Percentiles rank a stretch among this genome's conserved stretches.
Conservation (phyloP, 257 asterid genomes). For the Ophiorrhiza pumila region DNA sequence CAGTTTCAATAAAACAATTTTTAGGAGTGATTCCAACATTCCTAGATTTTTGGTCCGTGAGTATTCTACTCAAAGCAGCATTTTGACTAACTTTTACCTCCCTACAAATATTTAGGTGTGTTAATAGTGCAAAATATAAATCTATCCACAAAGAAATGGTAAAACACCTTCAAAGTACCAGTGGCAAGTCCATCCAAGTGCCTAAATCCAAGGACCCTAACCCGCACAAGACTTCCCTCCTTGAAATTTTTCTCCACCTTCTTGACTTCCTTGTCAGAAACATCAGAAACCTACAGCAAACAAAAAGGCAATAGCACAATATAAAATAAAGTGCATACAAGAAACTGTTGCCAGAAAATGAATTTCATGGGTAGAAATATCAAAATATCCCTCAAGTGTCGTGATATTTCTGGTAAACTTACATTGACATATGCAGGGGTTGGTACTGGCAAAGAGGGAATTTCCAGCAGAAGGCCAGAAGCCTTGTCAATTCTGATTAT, state of each 20-base stretch:
- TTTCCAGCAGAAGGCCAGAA: conserved; percentile 73
- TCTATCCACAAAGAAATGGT: conserved; percentile 11
- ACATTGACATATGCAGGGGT: conserved; percentile 93
- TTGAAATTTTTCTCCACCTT: conserved; percentile 75
- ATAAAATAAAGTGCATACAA: not conserved
- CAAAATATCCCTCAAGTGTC: not conserved
- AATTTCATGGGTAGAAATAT: not conserved
- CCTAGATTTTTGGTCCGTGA: not conserved
- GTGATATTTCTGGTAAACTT: conserved; percentile 21
- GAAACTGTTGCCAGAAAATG: not conserved
- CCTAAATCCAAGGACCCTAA: conserved; percentile 83
- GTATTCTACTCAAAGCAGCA: not conserved
- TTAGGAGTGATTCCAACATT: not conserved
- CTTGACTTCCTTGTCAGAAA: conserved; percentile 70
- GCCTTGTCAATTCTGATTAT: conserved; percentile 85
- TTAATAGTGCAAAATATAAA: not conserved
- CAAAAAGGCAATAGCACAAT: conserved; percentile 14
- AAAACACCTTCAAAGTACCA: conserved; percentile 71
- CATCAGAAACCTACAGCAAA: conserved; percentile 56
- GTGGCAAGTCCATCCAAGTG: conserved; percentile 93
- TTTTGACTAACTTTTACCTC: not conserved
- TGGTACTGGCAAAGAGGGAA: conserved; percentile 69
- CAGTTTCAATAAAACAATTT: not conserved
- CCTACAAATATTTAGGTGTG: not conserved
- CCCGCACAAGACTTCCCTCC: conserved; percentile 75